Conservation (phyloP, 805 yeast genomes). For the Suhomyces kilbournensis region DNA sequence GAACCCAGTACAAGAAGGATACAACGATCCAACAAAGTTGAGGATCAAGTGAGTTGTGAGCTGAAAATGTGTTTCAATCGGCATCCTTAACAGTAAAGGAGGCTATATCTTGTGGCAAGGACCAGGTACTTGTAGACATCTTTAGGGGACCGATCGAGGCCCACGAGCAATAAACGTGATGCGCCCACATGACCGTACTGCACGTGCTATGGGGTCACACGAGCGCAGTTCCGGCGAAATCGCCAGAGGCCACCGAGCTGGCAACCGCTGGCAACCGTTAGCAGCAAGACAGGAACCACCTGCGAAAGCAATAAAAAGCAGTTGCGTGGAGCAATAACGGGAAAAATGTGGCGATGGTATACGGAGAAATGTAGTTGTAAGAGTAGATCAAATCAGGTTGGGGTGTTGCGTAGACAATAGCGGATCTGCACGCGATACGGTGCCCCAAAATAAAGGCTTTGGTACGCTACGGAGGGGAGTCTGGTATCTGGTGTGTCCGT, state of each 20-base stretch:
- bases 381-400: background rate
- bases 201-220: background rate
- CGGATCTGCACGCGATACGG: background rate
- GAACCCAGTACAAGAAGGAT: conserved; percentile 8
- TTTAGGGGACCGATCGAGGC: background rate
- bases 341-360: background rate
- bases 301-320: background rate
- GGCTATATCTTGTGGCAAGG: too few species aligned
- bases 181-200: background rate
- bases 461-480: background rate
- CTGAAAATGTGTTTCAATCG: conserved; percentile 16
- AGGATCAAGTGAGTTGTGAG: conserved; percentile 20
- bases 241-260: background rate
- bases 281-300: background rate
- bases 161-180: background rate
- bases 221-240: background rate
- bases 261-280: background rate
- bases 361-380: background rate
- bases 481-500: background rate
- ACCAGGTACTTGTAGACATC: too few species aligned
- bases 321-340: background rate
- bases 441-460: background rate
- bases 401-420: background rate
- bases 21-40: conserved; percentile 16
- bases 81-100: too few species aligned